These are phyloP conservation scores for Paecilomyces sp. DNA, from an alignment of 2,329 filamentous ascomycete species.

Conservation along the genomic window DNA sequence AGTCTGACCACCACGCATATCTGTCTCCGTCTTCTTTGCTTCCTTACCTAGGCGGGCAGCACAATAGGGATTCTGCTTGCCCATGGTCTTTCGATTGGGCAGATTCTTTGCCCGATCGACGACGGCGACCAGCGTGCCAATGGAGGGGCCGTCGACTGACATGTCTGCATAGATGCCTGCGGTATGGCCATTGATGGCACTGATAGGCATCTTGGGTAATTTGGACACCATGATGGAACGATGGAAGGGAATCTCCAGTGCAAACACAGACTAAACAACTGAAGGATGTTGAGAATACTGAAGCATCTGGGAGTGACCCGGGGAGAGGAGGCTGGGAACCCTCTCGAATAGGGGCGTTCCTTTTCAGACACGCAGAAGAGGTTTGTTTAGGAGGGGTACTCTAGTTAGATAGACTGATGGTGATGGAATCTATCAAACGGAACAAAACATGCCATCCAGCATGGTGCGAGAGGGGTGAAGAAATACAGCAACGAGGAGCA, in stretches of 20 bases:
- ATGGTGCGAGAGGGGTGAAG: not conserved
- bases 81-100: slow-evolving; percentile 93
- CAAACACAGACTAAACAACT: not conserved
- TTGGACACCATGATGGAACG: slow-evolving; percentile 30
- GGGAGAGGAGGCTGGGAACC: not conserved
- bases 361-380: not conserved
- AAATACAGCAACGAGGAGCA: not conserved
- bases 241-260: not conserved
- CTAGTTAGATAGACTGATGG: not conserved
- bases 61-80: slow-evolving; percentile 97
- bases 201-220: slow-evolving; percentile 47
- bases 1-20: slow-evolving; percentile 89
- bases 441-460: not conserved
- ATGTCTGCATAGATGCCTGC: slow-evolving; percentile 93
- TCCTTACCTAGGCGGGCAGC: slow-evolving; percentile 91
- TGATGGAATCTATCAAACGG: not conserved
- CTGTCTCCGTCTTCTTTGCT: slow-evolving; percentile 92
- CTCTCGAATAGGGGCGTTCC: not conserved
- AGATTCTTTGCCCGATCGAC: slow-evolving; percentile 95
- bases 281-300: not conserved
- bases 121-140: slow-evolving; percentile 86
- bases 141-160: slow-evolving; percentile 83
- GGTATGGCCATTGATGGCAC: slow-evolving; percentile 65
- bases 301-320: not conserved
- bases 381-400: not conserved